These are phyloP conservation scores for Bidens hawaiensis DNA, from an alignment of 140 eudicot genomes.

Conservation along the genomic window DNA sequence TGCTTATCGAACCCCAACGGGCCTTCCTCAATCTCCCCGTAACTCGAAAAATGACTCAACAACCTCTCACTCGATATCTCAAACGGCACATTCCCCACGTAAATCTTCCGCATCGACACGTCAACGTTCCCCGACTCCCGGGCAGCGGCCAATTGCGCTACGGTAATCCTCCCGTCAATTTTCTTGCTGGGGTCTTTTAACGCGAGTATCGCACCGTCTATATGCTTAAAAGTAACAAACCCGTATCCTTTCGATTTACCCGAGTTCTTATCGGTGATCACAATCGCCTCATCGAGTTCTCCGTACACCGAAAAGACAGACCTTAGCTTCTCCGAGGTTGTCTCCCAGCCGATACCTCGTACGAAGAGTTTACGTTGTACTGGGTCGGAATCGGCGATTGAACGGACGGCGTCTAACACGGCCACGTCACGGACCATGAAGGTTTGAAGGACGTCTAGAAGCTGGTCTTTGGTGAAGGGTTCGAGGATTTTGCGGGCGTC, in stretches of 20 bases:
- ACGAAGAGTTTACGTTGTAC: conserved; percentile 30
- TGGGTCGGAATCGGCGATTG: conserved; percentile 21
- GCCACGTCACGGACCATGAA: conserved; percentile 19
- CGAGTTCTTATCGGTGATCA: conserved; percentile 23
- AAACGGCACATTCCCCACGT: conserved; percentile 67
- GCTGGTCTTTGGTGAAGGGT: conserved; percentile 22
- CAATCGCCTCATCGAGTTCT: conserved; percentile 34
- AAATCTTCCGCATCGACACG: conserved; percentile 59
- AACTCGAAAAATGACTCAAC: conserved; percentile 49
- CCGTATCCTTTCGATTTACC: conserved; percentile 37
- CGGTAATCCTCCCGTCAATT: conserved; percentile 76
- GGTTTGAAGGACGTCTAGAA: conserved; percentile 21
- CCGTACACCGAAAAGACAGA: conserved; percentile 21
- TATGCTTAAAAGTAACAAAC: conserved; percentile 40
- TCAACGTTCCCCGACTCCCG: conserved; percentile 43
- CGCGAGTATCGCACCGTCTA: conserved; percentile 57
- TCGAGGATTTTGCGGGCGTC: conserved; percentile 22
- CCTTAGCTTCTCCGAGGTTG: conserved; percentile 24
- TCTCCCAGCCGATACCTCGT: conserved; percentile 28
- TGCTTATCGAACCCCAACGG: conserved; percentile 81
- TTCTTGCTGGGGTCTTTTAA: conserved; percentile 69
- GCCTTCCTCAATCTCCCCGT: conserved; percentile 85
- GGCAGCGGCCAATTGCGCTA: conserved; percentile 55
- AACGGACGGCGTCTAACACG: conserved; percentile 20
- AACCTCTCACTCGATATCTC: conserved; percentile 54